These are phyloP conservation scores for Parsonsia alboflavescens DNA, from an alignment of 257 asterid species.

Conservation along the genomic window DNA sequence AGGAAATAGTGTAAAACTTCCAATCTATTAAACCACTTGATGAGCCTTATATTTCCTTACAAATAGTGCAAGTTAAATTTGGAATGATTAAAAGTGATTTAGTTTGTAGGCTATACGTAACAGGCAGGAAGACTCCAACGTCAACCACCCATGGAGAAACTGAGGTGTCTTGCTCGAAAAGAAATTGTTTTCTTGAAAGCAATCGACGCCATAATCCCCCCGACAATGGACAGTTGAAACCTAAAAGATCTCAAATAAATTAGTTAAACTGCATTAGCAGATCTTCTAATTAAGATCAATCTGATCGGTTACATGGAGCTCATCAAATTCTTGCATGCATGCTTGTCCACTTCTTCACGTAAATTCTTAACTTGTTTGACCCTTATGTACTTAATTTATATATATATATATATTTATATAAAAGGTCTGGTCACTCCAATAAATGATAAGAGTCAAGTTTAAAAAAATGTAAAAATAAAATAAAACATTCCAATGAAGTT, in stretches of 20 bases:
- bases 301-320: background rate
- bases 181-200: constrained; percentile 1
- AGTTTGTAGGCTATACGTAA: too few species aligned
- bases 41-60: too few species aligned
- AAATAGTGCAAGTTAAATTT: background rate
- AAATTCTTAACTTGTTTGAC: background rate
- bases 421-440: too few species aligned
- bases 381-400: too few species aligned
- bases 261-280: background rate
- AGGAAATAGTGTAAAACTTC: too few species aligned
- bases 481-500: too few species aligned
- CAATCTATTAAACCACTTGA: too few species aligned
- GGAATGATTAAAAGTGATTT: background rate
- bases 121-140: background rate
- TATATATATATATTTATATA: too few species aligned
- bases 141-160: background rate
- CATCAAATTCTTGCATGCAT: background rate
- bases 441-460: too few species aligned
- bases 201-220: background rate
- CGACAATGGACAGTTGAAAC: background rate
- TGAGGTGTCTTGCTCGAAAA: background rate
- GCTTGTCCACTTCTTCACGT: background rate
- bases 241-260: background rate
- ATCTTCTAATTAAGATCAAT: too few species aligned
- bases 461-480: too few species aligned